Conservation (phyloP, 441 rosid species). For the Pelargonium myrrhifolium region DNA sequence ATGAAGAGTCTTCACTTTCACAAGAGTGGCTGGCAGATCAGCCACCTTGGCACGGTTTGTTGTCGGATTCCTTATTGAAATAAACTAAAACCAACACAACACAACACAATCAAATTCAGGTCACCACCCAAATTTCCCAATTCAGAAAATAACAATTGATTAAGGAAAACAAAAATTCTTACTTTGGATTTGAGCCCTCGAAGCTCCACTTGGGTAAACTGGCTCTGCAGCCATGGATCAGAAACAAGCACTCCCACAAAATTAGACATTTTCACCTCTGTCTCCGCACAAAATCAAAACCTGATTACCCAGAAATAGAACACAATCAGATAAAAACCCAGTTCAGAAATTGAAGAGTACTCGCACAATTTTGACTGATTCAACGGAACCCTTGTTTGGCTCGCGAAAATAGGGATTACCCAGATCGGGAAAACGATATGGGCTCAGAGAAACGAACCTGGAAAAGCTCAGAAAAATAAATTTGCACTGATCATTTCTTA, state of each 20-base stretch:
- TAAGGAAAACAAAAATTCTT: constrained; percentile 8
- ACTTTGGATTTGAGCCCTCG: constrained; percentile 92
- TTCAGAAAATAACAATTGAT: not conserved
- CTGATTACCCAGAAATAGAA: not conserved
- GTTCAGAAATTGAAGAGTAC: constrained; percentile 6
- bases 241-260: constrained; percentile 86
- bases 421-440: constrained; percentile 2
- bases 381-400: not conserved
- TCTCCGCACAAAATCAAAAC: not conserved
- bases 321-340: constrained; percentile 18
- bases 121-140: constrained; percentile 10
- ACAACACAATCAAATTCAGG: constrained; percentile 4
- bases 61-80: constrained; percentile 45
- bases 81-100: constrained; percentile 38
- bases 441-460: not conserved
- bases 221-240: constrained; percentile 97
- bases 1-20: constrained; percentile 56
- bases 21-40: constrained; percentile 62
- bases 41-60: constrained; percentile 47
- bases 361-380: not conserved
- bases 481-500: not conserved
- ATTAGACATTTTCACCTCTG: constrained; percentile 54
- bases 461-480: not conserved
- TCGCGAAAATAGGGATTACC: not conserved
- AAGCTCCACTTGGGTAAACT: constrained; percentile 96